Conservation (phyloP, 495 filamentous ascomycete species). For the Trichocladium antarcticum region DNA sequence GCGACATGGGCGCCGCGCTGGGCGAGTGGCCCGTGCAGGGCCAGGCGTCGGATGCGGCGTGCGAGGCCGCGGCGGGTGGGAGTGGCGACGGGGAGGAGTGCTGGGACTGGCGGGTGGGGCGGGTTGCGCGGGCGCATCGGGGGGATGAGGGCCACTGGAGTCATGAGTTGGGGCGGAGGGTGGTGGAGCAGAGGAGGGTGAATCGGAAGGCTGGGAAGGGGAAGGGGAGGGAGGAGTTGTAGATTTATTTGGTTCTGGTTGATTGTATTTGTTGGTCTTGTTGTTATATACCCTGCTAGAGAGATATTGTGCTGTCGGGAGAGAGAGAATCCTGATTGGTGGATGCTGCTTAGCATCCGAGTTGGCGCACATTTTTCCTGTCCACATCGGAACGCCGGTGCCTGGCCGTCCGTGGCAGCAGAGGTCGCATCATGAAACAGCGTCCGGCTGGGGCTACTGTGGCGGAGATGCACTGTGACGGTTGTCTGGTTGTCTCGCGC, state of each 20-base stretch:
- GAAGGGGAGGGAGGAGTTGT: conserved; percentile 17
- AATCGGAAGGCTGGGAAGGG: background rate
- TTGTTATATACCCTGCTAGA: background rate
- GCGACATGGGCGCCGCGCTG: conserved; percentile 43
- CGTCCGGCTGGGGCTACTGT: no score
- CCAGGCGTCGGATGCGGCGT: conserved; percentile 21
- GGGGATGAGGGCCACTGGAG: conserved; percentile 25
- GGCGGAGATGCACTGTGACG: no score
- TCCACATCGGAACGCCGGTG: no score
- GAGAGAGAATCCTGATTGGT: background rate
- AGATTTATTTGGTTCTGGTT: background rate
- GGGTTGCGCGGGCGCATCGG: conserved; percentile 14
- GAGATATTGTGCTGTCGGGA: background rate
- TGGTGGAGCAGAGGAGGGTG: conserved; percentile 16
- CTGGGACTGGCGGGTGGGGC: conserved; percentile 31
- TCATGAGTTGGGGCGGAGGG: conserved; percentile 17
- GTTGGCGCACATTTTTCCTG: no score
- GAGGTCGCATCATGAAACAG: no score
- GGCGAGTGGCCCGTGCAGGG: conserved; percentile 37
- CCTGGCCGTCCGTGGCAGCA: no score
- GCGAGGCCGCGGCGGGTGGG: conserved; percentile 4
- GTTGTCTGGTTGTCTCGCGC: no score
- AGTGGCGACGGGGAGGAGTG: conserved; percentile 23
- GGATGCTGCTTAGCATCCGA: no score
- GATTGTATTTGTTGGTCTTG: background rate